Evolutionary conservation across 306 rosid genomes (phyloP), one percentile per base, ranked within the genome.

Genomic region (Quillaja saponaria): DNA sequence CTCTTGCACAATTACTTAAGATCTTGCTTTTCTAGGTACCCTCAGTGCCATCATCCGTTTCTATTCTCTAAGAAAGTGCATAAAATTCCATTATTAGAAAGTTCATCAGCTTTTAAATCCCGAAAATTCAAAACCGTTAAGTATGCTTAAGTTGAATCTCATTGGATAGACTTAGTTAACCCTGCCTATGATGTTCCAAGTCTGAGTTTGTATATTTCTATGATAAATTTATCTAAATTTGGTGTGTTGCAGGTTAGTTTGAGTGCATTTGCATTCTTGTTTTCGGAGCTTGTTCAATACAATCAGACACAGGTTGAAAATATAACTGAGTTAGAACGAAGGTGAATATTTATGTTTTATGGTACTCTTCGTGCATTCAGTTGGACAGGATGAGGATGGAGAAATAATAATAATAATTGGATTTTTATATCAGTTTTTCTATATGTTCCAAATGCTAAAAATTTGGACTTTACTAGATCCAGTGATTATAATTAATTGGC

Each of bases 261-360:
- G 89, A 92, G 99, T 73, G 99, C 96, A 13, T 92, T 89, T 76
- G 96, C 96, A 25, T 92, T 92, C 81, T 80, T 92, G 83, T 92
- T 92, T 77, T 92, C 99, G 0, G 99, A 92, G 88, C 96, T 92
- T 70, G 96, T 92, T 74, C 99, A 92, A 80, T 92, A 89, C 82
- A 92, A 92, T 55, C 99, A 92, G 84, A 89, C 96, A 0, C 99
- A 89, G 79, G 96, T 92, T 50, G 96, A 92, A 72, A 92, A 92
- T 63, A 92, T 92, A 52, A 87, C 96, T 18, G 99, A 92, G 73
- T 77, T 92, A 56, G 99, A 92, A 76, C 79, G 99, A 74, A 89
- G 97, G 97, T 87, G 67, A 56, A 41, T 52, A 39, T 28, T 72
- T 47, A 17, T 41, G n/a, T 1, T 25, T 25, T 33, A n/a, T 20